Evolutionary conservation across 495 filamentous ascomycete genomes (phyloP).

Genomic region (Oidiodendron maius): DNA sequence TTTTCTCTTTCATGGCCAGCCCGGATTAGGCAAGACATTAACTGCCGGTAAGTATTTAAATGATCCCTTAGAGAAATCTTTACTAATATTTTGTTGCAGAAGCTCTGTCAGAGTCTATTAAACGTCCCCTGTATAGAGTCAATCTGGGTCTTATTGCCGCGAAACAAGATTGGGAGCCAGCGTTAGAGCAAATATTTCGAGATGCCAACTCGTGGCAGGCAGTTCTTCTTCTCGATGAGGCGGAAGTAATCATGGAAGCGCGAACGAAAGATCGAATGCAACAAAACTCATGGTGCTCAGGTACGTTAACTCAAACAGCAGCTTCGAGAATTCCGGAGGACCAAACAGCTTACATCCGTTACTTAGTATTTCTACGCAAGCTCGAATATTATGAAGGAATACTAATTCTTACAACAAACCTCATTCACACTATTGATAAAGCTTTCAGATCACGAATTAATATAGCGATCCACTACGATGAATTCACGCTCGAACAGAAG

Average conservation of each 20-base stretch:
- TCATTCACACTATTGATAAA: conserved; percentile 46
- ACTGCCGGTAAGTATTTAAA: conserved; percentile 32
- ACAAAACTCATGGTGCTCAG: conserved; percentile 42
- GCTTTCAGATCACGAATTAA: conserved; percentile 35
- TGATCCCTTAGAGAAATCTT: not conserved
- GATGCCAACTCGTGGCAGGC: conserved; percentile 4
- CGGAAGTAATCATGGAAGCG: conserved; percentile 46
- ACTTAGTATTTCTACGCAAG: conserved; percentile 49
- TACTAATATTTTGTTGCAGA: conserved; percentile 2
- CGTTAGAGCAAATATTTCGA: conserved; percentile 15
- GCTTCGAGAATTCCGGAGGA: too few relatives aligned
- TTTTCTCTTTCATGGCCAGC: conserved; percentile 45
- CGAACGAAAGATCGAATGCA: conserved; percentile 1
- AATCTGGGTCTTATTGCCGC: conserved; percentile 3
- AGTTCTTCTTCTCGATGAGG: conserved; percentile 48
- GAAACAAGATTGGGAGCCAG: not conserved
- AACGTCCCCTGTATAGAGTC: conserved; percentile 9
- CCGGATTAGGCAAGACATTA: conserved; percentile 45
- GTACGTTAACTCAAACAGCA: too few relatives aligned
- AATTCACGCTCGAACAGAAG: conserved; percentile 22
- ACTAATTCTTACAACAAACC: conserved; percentile 52
- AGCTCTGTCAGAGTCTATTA: conserved; percentile 12
- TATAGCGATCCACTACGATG: conserved; percentile 32
- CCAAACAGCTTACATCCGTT: too few relatives aligned
- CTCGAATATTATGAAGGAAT: conserved; percentile 56